phyloP scores from a whole-genome alignment of 1,284 basidiomycete species.

The Ceratorhiza oryzae-sativae region DNA sequence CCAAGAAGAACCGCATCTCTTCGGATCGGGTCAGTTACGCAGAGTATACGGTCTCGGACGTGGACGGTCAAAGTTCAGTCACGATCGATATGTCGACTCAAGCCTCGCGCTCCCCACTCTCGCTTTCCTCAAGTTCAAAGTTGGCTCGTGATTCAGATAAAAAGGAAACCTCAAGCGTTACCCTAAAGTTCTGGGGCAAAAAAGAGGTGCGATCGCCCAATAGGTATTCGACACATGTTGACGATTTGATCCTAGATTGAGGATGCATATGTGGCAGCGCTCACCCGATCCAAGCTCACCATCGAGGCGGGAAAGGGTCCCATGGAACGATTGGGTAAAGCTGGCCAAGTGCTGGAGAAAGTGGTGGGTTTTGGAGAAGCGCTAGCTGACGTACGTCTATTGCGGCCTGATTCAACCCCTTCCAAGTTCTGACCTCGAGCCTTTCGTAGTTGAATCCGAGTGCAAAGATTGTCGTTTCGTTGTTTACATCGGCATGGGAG shows the following conservation, averaged over 20 bases:
- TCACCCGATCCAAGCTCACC: neutral
- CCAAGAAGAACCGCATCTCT: neutral
- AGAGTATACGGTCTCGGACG: neutral
- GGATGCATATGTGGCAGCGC: neutral
- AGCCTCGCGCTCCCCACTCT: neutral
- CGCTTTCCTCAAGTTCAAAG: neutral
- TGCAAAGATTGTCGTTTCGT: neutral
- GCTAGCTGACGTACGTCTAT: neutral
- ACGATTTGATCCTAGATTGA: neutral
- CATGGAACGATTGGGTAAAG: neutral
- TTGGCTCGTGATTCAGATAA: neutral
- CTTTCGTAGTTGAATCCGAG: neutral
- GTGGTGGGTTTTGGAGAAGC: neutral
- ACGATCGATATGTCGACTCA: neutral
- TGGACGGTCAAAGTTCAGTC: neutral
- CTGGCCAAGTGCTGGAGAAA: neutral
- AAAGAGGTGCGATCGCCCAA: neutral
- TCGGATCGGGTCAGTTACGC: neutral
- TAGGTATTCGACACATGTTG: too few species aligned
- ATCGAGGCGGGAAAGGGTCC: neutral
- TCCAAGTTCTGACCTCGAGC: too few species aligned
- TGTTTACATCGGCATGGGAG: constrained; percentile 6
- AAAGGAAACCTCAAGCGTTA: neutral
- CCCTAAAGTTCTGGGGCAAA: neutral
- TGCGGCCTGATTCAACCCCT: neutral